Evolutionary conservation across 495 filamentous ascomycete species (phyloP).

Genomic region (Geoglossum glabrum): DNA sequence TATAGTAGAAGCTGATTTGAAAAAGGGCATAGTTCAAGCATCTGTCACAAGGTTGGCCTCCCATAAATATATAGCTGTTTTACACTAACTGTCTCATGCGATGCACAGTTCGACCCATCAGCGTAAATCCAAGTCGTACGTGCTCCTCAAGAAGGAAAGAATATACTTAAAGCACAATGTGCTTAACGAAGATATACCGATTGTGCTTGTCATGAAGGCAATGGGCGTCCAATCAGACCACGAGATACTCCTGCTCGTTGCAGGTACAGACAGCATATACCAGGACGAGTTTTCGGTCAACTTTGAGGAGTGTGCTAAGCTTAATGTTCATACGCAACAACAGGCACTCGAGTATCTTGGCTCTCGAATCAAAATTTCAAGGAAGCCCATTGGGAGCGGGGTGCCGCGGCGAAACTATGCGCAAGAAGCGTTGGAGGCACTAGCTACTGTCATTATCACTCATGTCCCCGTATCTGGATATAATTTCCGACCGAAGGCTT

Average conservation of each 20-base stretch:
- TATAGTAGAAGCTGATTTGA: constrained; percentile 79
- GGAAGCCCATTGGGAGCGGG: constrained; percentile 29
- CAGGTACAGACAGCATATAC: constrained; percentile 64
- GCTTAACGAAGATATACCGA: constrained; percentile 75
- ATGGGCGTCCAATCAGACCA: constrained; percentile 86
- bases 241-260: constrained; percentile 76
- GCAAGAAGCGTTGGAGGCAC: constrained; percentile 76
- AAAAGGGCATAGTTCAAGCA: constrained; percentile 81
- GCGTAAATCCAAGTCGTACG: constrained; percentile 91
- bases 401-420: constrained; percentile 45
- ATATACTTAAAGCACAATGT: constrained; percentile 86
- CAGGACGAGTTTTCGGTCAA: constrained; percentile 89
- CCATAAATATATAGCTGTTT: background rate
- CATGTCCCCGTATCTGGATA: constrained; percentile 78
- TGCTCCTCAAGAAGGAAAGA: constrained; percentile 75
- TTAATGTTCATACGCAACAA: constrained; percentile 71
- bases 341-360: constrained; percentile 89
- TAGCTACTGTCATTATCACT: constrained; percentile 77
- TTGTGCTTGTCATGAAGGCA: constrained; percentile 78
- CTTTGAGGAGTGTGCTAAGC: constrained; percentile 73
- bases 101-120: constrained; percentile 71
- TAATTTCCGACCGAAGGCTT: constrained; percentile 84
- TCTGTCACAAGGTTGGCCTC: constrained; percentile 56
- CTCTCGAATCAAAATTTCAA: constrained; percentile 61
- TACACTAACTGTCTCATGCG: background rate